These are phyloP conservation scores for Leishmania major DNA, from an alignment of 208 protist species.

Conservation along the genomic window DNA sequence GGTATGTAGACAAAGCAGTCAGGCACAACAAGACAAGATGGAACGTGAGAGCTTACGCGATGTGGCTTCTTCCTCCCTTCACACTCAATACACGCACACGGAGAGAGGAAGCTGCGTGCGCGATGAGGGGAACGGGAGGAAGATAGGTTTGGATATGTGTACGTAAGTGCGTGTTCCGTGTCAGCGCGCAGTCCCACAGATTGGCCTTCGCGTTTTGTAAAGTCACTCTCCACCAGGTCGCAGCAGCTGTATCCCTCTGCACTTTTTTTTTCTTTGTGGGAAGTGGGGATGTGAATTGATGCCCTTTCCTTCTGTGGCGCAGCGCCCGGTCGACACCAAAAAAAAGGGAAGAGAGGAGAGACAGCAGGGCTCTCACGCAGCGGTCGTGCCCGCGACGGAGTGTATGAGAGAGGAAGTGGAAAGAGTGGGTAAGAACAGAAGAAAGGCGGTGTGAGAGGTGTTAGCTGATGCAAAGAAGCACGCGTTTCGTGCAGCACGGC, in stretches of 20 bases:
- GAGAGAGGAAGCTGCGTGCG: background rate
- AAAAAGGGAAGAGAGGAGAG: slow-evolving; percentile 28
- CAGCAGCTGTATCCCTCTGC: background rate
- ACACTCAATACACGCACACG: background rate
- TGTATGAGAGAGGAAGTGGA: slow-evolving; percentile 3
- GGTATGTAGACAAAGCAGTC: background rate
- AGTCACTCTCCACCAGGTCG: background rate
- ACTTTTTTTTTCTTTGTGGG: background rate
- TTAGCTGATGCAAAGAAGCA: background rate
- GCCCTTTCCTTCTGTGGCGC: background rate
- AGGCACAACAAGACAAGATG: background rate
- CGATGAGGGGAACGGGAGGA: background rate
- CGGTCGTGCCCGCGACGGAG: background rate
- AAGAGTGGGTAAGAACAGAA: background rate
- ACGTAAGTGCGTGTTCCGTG: background rate
- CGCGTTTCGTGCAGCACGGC: background rate
- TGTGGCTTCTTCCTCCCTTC: background rate
- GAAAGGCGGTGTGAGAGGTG: background rate
- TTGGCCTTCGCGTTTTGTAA: background rate
- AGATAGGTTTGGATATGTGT: background rate
- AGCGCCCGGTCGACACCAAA: background rate
- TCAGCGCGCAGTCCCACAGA: background rate
- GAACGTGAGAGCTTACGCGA: background rate
- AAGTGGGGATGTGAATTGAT: background rate
- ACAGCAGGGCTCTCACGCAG: background rate